Base-by-base conservation (phyloP, 495 filamentous ascomycete species). In the Parachaetomium inaequale region DNA sequence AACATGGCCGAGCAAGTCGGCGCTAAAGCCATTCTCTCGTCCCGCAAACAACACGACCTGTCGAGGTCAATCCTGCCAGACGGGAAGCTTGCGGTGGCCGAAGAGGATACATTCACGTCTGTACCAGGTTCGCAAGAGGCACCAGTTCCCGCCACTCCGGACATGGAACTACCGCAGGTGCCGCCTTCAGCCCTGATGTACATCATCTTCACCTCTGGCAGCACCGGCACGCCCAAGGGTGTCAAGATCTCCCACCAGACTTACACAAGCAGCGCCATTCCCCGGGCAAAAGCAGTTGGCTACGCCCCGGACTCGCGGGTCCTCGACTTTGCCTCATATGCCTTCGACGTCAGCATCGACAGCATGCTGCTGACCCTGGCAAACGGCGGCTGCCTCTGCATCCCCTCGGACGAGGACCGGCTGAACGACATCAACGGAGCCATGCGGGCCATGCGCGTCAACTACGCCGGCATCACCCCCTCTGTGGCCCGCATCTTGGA, bases 311-410 rank as follows among this genome's bases (percentile, higher is more conserved):
- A 63, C 0, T 78, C 80, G 19, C 64, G 80, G 0, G 72, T 81
- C 0, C 68, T 88, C n/a, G 83, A 88, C 63, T 88, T 84, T 60
- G 81, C 84, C 11, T 78, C 81, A 38, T 84, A 82, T 58, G 81
- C 80, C 2, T 88, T 85, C 46, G 85, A 88, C 56, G 78, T 81
- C 23, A 81, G 80, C 51, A 71, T 87, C 17, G 61, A 79, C 8
- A 84, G 86, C 32, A 83, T 84, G 4, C 76, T 85, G 23, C 76
- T 81, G 19, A 81, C 81, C 0, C 66, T 88, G 1, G 81, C 81
- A 21, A 53, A 52, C 31, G 74, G 75, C 28, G 74, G 67, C n/a
- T 70, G 66, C 15, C 59, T 78, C 8, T 78, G 74, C 55, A 70
- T 76, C n/a, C 69, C 74, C 0, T 68, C 70, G 6, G 73, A 74